Conservation (phyloP, 2,329 filamentous ascomycete genomes). For the Diaporthe citri region DNA sequence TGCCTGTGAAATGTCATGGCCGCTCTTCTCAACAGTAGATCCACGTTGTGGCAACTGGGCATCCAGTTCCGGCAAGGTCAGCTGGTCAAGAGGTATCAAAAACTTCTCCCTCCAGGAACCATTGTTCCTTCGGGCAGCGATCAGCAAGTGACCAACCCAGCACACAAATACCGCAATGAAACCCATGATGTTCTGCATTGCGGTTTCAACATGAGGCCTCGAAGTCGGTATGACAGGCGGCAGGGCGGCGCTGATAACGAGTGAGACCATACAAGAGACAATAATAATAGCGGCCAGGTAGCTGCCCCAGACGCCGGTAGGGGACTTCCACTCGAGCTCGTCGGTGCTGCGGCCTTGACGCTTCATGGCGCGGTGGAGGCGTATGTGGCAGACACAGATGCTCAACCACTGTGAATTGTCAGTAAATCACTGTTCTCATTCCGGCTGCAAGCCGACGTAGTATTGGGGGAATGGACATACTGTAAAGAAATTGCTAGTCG, state of each 20-base stretch:
- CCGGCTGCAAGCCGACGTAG: rapidly evolving
- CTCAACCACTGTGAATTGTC: constrained; percentile 53
- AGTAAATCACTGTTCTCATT: not conserved
- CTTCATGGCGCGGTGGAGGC: constrained; percentile 56
- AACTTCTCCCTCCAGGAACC: constrained; percentile 8
- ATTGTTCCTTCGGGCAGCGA: not conserved
- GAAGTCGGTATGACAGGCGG: constrained; percentile 38
- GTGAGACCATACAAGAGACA: constrained; percentile 47
- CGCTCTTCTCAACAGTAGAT: no score
- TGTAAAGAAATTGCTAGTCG: constrained; percentile 60
- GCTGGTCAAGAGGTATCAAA: constrained; percentile 15
- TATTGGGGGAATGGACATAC: not conserved
- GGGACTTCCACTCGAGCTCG: constrained; percentile 50
- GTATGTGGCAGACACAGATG: constrained; percentile 60
- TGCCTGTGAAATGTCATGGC: no score
- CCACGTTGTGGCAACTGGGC: no score
- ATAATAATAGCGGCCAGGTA: constrained; percentile 46
- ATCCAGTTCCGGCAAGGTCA: constrained; percentile 30
- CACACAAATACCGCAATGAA: constrained; percentile 29
- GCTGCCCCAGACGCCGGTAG: constrained; percentile 47
- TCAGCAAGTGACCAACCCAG: constrained; percentile 21
- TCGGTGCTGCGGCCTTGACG: constrained; percentile 52
- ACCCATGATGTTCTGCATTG: constrained; percentile 24
- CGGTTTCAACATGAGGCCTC: constrained; percentile 37
- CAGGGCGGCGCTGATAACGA: constrained; percentile 46